A percentile compares a stretch with the other conserved stretches of the same genome.
phyloP scores from a whole-genome alignment of 345 rosid species.

The Eutrema yunnanense region DNA sequence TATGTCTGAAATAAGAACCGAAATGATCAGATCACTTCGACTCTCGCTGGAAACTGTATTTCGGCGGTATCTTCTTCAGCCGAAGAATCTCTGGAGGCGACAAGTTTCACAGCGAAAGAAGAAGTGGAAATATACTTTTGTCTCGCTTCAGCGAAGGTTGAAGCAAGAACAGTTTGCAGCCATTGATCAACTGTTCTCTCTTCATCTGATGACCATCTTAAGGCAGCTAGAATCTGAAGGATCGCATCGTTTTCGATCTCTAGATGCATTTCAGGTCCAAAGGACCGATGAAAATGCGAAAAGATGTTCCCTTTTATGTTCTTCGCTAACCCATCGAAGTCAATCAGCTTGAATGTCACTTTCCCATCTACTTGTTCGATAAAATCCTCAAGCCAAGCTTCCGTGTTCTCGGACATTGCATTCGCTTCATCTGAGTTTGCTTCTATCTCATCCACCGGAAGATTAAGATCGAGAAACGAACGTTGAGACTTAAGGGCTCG shows the following conservation, averaged over 20 bases:
- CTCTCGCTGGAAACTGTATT: conserved; percentile 41
- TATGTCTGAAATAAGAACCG: background rate
- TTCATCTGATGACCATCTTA: conserved; percentile 45
- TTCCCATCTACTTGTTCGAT: conserved; percentile 43
- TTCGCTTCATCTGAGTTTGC: conserved; percentile 27
- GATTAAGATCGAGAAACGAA: conserved; percentile 57
- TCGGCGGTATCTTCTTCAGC: conserved; percentile 35
- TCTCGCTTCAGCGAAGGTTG: conserved; percentile 40
- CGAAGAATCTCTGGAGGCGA: conserved; percentile 26
- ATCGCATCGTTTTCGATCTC: conserved; percentile 48
- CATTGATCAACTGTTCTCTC: conserved; percentile 41
- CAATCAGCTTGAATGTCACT: conserved; percentile 48
- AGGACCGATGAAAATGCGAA: conserved; percentile 25
- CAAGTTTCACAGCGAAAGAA: conserved; percentile 35
- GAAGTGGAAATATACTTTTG: conserved; percentile 15
- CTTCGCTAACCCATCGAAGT: conserved; percentile 51
- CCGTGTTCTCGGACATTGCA: conserved; percentile 40
- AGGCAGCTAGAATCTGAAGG: conserved; percentile 46
- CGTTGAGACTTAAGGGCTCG: conserved; percentile 32
- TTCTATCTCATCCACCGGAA: conserved; percentile 48
- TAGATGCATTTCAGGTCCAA: conserved; percentile 39
- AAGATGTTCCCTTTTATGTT: conserved; percentile 31
- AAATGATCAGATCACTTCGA: conserved; percentile 11
- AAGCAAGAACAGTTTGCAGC: conserved; percentile 43
- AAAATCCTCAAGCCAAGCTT: conserved; percentile 55